phyloP scores from a whole-genome alignment of 2,329 filamentous ascomycete species.

The Claviceps sp. region DNA sequence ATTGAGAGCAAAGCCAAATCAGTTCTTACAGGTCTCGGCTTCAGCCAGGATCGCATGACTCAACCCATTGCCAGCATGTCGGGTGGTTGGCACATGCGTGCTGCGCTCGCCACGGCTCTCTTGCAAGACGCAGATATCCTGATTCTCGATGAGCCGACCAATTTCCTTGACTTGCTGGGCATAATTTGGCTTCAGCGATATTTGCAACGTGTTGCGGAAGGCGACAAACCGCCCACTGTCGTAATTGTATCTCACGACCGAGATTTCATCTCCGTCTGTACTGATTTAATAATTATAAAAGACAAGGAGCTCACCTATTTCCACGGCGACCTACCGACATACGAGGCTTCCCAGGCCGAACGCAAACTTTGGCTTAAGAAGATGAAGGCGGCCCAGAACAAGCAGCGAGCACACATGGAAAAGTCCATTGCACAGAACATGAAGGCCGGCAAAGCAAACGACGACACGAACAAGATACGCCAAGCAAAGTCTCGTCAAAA shows the following conservation, averaged over 20 bases:
- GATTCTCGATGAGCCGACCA: slow-evolving; percentile 77
- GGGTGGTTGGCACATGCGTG: slow-evolving; percentile 65
- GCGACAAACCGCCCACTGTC: slow-evolving; percentile 46
- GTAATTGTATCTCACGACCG: slow-evolving; percentile 76
- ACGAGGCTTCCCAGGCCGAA: slow-evolving; percentile 54
- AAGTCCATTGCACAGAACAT: slow-evolving; percentile 63
- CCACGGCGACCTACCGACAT: slow-evolving; percentile 58
- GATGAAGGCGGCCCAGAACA: slow-evolving; percentile 73
- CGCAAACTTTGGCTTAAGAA: slow-evolving; percentile 54
- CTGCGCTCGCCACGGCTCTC: slow-evolving; percentile 49
- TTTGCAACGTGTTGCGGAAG: slow-evolving; percentile 43
- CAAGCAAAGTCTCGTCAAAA: slow-evolving; percentile 76
- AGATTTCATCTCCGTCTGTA: slow-evolving; percentile 64
- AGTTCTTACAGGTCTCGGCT: slow-evolving; percentile 58
- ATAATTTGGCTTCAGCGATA: slow-evolving; percentile 77
- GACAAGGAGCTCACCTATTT: slow-evolving; percentile 62
- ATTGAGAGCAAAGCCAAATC: slow-evolving; percentile 52
- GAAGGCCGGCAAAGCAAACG: slow-evolving; percentile 59
- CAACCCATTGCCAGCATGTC: slow-evolving; percentile 53
- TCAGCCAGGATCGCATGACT: slow-evolving; percentile 46
- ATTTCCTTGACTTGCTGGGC: slow-evolving; percentile 69
- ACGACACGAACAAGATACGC: slow-evolving; percentile 75
- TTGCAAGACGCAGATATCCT: slow-evolving; percentile 64
- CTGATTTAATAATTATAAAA: slow-evolving; percentile 62
- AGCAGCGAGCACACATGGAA: slow-evolving; percentile 68